Conservation (phyloP, 345 rosid genomes). For the Angophora floribunda region DNA sequence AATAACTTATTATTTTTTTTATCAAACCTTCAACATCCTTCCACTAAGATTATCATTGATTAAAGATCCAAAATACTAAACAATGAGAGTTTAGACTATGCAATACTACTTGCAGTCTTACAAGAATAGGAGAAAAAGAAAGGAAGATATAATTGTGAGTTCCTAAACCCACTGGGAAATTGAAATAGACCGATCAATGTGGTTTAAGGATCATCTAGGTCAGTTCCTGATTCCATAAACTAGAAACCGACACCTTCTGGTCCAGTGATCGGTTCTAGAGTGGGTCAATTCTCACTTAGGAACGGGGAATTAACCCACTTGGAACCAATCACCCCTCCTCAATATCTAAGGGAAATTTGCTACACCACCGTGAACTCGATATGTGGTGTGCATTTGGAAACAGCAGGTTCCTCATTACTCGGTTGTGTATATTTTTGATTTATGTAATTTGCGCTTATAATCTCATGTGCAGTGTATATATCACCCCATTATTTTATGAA, state of each 20-base stretch:
- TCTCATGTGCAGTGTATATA: not conserved
- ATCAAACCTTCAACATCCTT: not conserved
- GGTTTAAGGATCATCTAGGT: not conserved
- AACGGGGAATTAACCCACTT: no score
- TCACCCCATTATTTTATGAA: not conserved
- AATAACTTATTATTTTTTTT: no score
- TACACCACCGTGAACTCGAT: not conserved
- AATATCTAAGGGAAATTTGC: not conserved
- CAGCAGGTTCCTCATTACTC: not conserved
- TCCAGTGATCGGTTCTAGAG: no score
- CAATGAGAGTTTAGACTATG: not conserved
- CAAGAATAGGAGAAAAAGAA: not conserved
- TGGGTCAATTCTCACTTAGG: no score
- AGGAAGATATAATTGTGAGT: no score
- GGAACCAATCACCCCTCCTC: not conserved
- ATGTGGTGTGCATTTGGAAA: not conserved
- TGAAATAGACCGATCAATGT: accelerated
- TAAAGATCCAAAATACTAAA: not conserved
- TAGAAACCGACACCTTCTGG: not conserved
- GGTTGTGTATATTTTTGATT: not conserved
- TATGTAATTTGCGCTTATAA: not conserved
- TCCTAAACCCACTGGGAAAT: not conserved
- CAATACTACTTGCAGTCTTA: not conserved
- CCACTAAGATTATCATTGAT: not conserved
- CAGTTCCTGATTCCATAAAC: not conserved